These are phyloP conservation scores for Didymella lethalis DNA, from an alignment of 2,329 filamentous ascomycete genomes.

Conservation along the genomic window DNA sequence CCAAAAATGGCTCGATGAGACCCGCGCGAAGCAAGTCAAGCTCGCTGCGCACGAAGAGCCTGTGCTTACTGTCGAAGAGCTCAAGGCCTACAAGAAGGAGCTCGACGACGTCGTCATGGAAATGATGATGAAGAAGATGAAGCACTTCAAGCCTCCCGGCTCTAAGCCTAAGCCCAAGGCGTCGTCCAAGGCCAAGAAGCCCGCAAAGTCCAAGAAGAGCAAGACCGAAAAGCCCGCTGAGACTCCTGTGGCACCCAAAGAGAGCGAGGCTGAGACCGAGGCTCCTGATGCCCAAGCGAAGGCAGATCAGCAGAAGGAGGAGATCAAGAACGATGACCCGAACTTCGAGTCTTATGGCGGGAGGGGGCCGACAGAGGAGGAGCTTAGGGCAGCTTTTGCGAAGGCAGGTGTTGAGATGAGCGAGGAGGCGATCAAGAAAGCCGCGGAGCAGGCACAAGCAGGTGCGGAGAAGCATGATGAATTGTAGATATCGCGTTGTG, in stretches of 20 bases:
- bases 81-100: conserved; percentile 69
- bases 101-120: conserved; percentile 75
- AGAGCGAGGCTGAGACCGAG: conserved; percentile 44
- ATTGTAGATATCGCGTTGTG: conserved; percentile 16
- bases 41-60: conserved; percentile 74
- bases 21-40: conserved; percentile 73
- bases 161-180: conserved; percentile 45
- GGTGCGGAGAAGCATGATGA: conserved; percentile 43
- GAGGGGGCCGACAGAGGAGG: conserved; percentile 40
- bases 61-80: conserved; percentile 74
- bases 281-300: conserved; percentile 31
- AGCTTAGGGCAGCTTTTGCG: conserved; percentile 41
- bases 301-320: conserved; percentile 41
- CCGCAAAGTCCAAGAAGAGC: conserved; percentile 35
- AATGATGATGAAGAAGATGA: conserved; percentile 68
- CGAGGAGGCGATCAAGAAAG: conserved; percentile 33
- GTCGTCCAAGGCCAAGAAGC: conserved; percentile 48
- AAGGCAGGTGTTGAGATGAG: conserved; percentile 46
- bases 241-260: conserved; percentile 31
- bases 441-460: conserved; percentile 39
- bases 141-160: conserved; percentile 52
- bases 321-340: conserved; percentile 26
- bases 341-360: conserved; percentile 20
- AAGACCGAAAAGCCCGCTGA: conserved; percentile 29
- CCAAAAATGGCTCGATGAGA: conserved; percentile 76